phyloP scores from a whole-genome alignment of 1,139 yeast species.

The Pneumocystis jirovecii region DNA sequence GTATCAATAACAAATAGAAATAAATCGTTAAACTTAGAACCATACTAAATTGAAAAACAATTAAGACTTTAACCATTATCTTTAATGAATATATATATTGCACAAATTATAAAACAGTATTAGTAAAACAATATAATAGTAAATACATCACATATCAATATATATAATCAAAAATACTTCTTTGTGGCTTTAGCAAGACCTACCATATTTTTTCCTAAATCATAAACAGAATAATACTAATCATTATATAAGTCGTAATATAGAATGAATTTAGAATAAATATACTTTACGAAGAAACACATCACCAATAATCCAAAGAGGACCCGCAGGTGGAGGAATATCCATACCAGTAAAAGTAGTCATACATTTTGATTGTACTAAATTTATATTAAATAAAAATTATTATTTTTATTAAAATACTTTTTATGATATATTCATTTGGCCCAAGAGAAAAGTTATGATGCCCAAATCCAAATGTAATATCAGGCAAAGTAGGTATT shows the following conservation, averaged over 20 bases:
- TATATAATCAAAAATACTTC: constrained; percentile 2
- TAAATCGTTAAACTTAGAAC: no score
- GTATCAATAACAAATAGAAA: no score
- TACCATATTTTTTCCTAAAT: constrained; percentile 74
- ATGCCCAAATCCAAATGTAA: constrained; percentile 79
- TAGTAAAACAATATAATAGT: background rate
- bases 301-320: constrained; percentile 89
- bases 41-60: background rate
- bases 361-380: constrained; percentile 77
- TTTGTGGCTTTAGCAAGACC: constrained; percentile 69
- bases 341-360: constrained; percentile 96
- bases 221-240: constrained; percentile 75
- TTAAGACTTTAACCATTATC: background rate
- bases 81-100: background rate
- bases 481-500: constrained; percentile 73
- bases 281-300: constrained; percentile 67
- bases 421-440: constrained; percentile 77
- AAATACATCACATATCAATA: background rate
- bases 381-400: background rate
- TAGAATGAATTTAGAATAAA: background rate
- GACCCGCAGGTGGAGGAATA: constrained; percentile 93
- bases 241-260: background rate
- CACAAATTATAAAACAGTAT: background rate
- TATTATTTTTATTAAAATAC: background rate
- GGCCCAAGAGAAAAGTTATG: constrained; percentile 79